A percentile compares a stretch with the other conserved stretches of the same genome.
Conservation (phyloP, 176 grass and related monocot species). For the Oryza longistaminata region DNA sequence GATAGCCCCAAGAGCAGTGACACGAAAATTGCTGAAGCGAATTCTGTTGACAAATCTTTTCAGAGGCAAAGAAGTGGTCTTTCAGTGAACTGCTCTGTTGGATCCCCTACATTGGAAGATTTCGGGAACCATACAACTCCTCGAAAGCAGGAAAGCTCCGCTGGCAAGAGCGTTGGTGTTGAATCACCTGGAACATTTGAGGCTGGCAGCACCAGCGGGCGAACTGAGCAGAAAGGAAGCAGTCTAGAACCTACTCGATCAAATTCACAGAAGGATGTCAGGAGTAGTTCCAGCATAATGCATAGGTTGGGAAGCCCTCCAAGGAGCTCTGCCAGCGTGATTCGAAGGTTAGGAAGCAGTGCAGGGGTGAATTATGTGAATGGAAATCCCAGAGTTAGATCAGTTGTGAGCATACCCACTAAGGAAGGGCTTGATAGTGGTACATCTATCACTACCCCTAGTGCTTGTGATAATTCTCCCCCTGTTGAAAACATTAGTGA, state of each 20-base stretch:
- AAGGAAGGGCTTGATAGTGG: constrained; percentile 42
- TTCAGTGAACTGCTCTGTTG: constrained; percentile 17
- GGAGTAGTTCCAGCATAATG: constrained; percentile 39
- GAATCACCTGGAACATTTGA: constrained; percentile 26
- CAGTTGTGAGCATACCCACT: constrained; percentile 65
- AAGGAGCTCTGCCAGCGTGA: constrained; percentile 22
- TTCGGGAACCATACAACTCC: background rate
- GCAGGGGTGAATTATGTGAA: constrained; percentile 34
- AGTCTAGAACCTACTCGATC: background rate
- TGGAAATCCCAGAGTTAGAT: constrained; percentile 58
- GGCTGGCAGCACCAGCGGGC: background rate
- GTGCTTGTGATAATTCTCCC: constrained; percentile 21
- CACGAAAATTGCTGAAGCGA: constrained; percentile 34
- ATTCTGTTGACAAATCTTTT: background rate
- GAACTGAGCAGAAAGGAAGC: constrained; percentile 21
- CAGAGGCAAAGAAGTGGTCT: constrained; percentile 38
- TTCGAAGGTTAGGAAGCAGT: constrained; percentile 38
- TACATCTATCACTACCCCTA: constrained; percentile 17
- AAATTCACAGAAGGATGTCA: constrained; percentile 27
- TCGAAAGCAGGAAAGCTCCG: constrained; percentile 27
- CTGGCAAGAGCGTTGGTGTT: background rate
- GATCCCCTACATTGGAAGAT: constrained; percentile 35
- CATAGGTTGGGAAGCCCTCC: constrained; percentile 39
- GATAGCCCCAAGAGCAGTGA: constrained; percentile 10
- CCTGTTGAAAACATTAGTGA: constrained; percentile 37